Evolutionary conservation across 164 flowering plant genomes (phyloP).

Genomic region (Cinnamomum micranthum): DNA sequence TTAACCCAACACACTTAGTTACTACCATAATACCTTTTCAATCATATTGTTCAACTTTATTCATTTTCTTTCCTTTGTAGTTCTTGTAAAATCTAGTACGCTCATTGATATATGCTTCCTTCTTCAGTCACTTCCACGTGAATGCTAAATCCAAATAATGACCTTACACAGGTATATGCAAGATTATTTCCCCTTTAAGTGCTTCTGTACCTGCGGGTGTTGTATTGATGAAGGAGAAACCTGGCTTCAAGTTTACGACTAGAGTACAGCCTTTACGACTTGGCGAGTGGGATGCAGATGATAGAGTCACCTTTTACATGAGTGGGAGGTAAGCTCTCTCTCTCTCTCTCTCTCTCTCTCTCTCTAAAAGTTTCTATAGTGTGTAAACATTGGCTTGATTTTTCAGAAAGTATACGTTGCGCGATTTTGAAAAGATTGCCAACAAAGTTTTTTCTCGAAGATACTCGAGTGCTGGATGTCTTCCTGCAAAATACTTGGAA

Average conservation of each 20-base stretch:
- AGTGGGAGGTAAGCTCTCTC: slow-evolving; percentile 67
- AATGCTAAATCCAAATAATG: too few relatives aligned
- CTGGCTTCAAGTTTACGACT: slow-evolving; percentile 86
- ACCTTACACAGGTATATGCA: slow-evolving; percentile 70
- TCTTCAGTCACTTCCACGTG: too few relatives aligned
- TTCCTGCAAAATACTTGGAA: slow-evolving; percentile 80
- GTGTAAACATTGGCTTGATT: slow-evolving; percentile 25
- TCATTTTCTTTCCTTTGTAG: too few relatives aligned
- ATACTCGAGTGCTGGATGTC: slow-evolving; percentile 81
- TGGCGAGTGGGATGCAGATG: slow-evolving; percentile 88
- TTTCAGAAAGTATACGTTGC: slow-evolving; percentile 88
- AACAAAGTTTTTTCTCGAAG: slow-evolving; percentile 92
- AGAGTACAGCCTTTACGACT: slow-evolving; percentile 95
- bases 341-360: background rate
- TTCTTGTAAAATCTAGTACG: too few relatives aligned
- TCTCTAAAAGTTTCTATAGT: slow-evolving; percentile 7
- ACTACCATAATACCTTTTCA: too few relatives aligned
- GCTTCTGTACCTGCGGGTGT: slow-evolving; percentile 95
- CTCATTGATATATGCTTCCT: too few relatives aligned
- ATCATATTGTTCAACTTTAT: too few relatives aligned
- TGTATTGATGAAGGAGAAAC: slow-evolving; percentile 86
- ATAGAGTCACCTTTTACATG: slow-evolving; percentile 87
- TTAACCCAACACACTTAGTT: too few relatives aligned
- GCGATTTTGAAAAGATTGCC: slow-evolving; percentile 96
- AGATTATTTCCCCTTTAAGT: slow-evolving; percentile 83